phyloP scores from a whole-genome alignment of 345 rosid species.

The Raphanus raphanistrum region DNA sequence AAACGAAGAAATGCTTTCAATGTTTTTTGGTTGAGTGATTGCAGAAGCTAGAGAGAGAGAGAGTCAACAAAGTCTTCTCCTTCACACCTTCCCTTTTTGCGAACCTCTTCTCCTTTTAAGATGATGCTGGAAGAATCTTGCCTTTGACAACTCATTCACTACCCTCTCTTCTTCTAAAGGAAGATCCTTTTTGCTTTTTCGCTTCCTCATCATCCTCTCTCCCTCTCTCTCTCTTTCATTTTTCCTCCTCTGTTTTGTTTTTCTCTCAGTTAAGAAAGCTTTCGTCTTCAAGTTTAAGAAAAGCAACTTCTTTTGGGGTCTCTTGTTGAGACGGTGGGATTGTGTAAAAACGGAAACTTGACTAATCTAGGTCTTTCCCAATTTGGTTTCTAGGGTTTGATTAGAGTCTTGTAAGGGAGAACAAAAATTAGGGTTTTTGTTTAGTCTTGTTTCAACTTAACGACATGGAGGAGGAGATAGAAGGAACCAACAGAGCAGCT shows the following conservation, averaged over 20 bases:
- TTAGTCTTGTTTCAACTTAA: not conserved
- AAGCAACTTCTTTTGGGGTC: slow-evolving; percentile 2
- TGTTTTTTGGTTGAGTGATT: slow-evolving; percentile 52
- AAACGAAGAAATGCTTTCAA: slow-evolving; percentile 22
- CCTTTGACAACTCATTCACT: slow-evolving; percentile 48
- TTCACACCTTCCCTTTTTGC: slow-evolving; percentile 69
- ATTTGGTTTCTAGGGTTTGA: slow-evolving; percentile 24
- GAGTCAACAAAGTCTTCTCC: slow-evolving; percentile 59
- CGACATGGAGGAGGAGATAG: slow-evolving; percentile 87
- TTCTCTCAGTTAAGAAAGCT: not conserved
- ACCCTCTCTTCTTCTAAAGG: slow-evolving; percentile 26
- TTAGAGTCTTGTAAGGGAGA: slow-evolving; percentile 10
- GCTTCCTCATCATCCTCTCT: slow-evolving; percentile 19
- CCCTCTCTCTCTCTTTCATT: slow-evolving; percentile 15
- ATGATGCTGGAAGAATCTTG: slow-evolving; percentile 55
- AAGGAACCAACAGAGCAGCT: slow-evolving; percentile 77
- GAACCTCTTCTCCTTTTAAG: slow-evolving; percentile 25
- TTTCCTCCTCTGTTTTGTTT: not conserved
- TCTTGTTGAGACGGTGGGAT: slow-evolving; percentile 5
- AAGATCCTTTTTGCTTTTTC: slow-evolving; percentile 45
- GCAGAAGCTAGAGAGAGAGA: slow-evolving; percentile 38
- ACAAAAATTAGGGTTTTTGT: slow-evolving; percentile 12
- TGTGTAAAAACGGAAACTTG: slow-evolving; percentile 41
- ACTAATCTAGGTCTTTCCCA: slow-evolving; percentile 33
- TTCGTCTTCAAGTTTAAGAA: slow-evolving; percentile 9